Evolutionary conservation across 106 monocot genomes (phyloP), one percentile per base, ranked within the genome.

Genomic region (Acanthochlamys bracteata): DNA sequence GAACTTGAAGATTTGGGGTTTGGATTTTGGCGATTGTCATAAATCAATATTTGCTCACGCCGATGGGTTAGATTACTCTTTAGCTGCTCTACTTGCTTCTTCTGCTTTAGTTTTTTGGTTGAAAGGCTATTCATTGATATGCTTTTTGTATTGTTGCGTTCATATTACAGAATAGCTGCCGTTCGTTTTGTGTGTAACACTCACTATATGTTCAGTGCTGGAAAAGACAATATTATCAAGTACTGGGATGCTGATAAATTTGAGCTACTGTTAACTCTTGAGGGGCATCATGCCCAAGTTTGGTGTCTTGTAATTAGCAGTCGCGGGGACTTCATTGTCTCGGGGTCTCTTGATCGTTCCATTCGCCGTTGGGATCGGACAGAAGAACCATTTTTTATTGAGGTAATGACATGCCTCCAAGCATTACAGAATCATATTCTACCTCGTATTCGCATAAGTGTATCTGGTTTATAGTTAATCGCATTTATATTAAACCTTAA

Each of bases 171-270:
- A 73, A 81, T 98, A 41, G 92, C 84, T 84, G 98, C 81, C 41
- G 88, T 89, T 54, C 82, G 91, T 60, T 98, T 98, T 65, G 92
- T 98, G 23, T 66, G 57, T 16, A 92, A 92, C 54, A 98, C 88
- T 33, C 98, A 98, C 61, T 90, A 98, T 71, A 53, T 98, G 69
- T 98, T 98, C 56, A 92, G 84, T 63, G 91, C 88, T 69, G 98
- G 98, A 42, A 92, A 85, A 81, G 98, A 98, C 71, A 78, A 91
- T 20, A 71, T 88, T 63, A 66, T 98, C 25, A 98, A 92, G 74
- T 98, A 92, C 55, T 92, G 98, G 98, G 92, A 98, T 88, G 98
- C 90, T 55, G 98, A 91, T 69, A 98, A 92, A 65, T 98, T 98
- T 71, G 84, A 98, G 77, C 63, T 85, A 47, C 73, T 98, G 42